These are phyloP conservation scores for Aspergillus homomorphus DNA, from an alignment of 495 filamentous ascomycete species.

Conservation along the genomic window DNA sequence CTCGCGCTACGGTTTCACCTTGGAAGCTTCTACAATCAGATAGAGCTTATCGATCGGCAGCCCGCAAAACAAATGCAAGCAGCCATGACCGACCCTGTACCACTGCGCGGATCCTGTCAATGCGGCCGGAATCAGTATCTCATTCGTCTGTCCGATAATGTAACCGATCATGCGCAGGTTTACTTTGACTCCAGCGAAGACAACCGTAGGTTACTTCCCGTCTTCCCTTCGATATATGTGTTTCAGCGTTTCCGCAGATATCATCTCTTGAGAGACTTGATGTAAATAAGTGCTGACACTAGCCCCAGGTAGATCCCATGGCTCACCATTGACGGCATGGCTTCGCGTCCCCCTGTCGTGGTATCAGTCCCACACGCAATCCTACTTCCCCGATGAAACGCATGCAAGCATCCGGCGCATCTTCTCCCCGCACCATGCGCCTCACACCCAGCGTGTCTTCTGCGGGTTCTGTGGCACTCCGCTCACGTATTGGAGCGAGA, in stretches of 20 bases:
- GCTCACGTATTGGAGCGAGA: slow-evolving; percentile 75
- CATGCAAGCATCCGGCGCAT: slow-evolving; percentile 65
- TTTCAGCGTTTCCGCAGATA: background rate
- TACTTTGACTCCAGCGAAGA: slow-evolving; percentile 64
- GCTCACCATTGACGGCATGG: slow-evolving; percentile 69
- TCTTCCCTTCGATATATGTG: background rate
- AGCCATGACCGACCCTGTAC: slow-evolving; percentile 45
- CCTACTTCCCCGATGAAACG: slow-evolving; percentile 77
- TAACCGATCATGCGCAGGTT: slow-evolving; percentile 56
- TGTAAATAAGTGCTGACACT: background rate
- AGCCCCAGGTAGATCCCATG: slow-evolving; percentile 57
- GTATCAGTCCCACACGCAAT: slow-evolving; percentile 67
- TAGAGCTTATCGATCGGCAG: background rate
- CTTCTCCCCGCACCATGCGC: slow-evolving; percentile 60
- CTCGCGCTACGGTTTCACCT: background rate
- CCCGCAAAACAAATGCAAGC: background rate
- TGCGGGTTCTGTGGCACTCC: slow-evolving; percentile 89
- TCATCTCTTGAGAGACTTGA: no score
- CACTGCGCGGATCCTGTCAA: slow-evolving; percentile 71
- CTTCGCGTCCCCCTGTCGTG: slow-evolving; percentile 75
- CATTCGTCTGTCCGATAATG: slow-evolving; percentile 60
- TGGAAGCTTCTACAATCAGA: background rate
- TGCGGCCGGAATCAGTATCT: slow-evolving; percentile 84
- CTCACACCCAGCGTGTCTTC: slow-evolving; percentile 67
- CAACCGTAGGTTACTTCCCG: slow-evolving; percentile 53